These are phyloP conservation scores for Platismatia glauca DNA, from an alignment of 495 filamentous ascomycete genomes.

Conservation along the genomic window DNA sequence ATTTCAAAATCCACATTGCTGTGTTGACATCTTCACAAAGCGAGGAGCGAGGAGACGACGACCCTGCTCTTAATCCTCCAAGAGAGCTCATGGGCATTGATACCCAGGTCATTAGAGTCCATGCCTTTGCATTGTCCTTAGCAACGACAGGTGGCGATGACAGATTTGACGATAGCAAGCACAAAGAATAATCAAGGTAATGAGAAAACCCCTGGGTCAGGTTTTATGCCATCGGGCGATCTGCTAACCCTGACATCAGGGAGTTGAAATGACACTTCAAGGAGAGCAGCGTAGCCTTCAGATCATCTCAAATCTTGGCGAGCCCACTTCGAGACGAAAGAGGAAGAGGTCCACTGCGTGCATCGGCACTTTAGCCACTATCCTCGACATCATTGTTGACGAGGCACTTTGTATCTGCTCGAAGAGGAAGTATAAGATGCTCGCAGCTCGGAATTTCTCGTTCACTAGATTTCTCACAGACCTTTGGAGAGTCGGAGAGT, in stretches of 20 bases:
- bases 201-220: not conserved
- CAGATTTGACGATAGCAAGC: not conserved
- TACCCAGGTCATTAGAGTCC: conserved; percentile 7
- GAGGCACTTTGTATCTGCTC: not conserved
- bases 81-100: conserved; percentile 10
- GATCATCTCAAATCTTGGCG: too few relatives aligned
- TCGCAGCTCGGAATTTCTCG: not conserved
- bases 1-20: conserved; percentile 13
- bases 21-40: conserved; percentile 12
- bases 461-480: not conserved
- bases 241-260: not conserved
- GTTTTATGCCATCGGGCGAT: not conserved
- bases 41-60: conserved; percentile 4
- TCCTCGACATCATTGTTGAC: not conserved
- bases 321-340: too few relatives aligned
- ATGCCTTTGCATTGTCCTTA: not conserved
- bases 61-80: conserved; percentile 5
- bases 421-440: not conserved
- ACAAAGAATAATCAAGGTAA: not conserved
- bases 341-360: not conserved
- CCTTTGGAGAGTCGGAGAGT: not conserved
- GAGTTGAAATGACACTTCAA: not conserved
- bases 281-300: not conserved
- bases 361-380: not conserved
- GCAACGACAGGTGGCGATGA: not conserved